Percentiles rank a stretch among this genome's conserved stretches.
Conservation (phyloP, 2,329 filamentous ascomycete species). For the Aspergillus sp. region DNA sequence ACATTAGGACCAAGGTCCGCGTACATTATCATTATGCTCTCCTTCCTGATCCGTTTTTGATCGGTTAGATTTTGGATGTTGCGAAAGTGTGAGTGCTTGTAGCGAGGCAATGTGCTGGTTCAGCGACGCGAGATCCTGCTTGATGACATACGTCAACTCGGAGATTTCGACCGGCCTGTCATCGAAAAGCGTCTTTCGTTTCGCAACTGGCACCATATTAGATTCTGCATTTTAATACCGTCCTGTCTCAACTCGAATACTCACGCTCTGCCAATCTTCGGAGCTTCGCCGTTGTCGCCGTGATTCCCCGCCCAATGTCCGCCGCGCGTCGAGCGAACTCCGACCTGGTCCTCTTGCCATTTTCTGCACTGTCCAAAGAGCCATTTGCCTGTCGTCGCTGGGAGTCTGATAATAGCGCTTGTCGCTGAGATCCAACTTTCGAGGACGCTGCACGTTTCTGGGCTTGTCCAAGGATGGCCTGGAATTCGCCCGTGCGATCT, state of each 20-base stretch:
- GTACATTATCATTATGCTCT: constrained; percentile 92
- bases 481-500: constrained; percentile 95
- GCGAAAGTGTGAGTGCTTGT: constrained; percentile 73
- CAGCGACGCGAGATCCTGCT: constrained; percentile 83
- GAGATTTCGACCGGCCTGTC: constrained; percentile 96
- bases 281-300: constrained; percentile 88
- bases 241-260: constrained; percentile 28
- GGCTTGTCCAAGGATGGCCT: constrained; percentile 81
- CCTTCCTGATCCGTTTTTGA: constrained; percentile 70
- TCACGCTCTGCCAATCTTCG: constrained; percentile 83
- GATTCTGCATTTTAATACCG: not conserved
- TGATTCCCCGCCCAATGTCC: constrained; percentile 88
- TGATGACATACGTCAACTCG: constrained; percentile 95
- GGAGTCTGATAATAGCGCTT: constrained; percentile 73
- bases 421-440: constrained; percentile 76
- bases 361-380: constrained; percentile 53
- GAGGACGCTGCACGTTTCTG: constrained; percentile 74
- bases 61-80: constrained; percentile 63
- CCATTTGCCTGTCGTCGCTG: constrained; percentile 62
- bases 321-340: constrained; percentile 92
- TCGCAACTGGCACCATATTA: constrained; percentile 64
- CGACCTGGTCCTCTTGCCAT: constrained; percentile 60
- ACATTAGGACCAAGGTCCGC: constrained; percentile 18
- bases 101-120: constrained; percentile 86
- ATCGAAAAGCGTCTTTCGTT: constrained; percentile 94